phyloP scores from a whole-genome alignment of 164 flowering plant genomes.

The Berberis thunbergii region DNA sequence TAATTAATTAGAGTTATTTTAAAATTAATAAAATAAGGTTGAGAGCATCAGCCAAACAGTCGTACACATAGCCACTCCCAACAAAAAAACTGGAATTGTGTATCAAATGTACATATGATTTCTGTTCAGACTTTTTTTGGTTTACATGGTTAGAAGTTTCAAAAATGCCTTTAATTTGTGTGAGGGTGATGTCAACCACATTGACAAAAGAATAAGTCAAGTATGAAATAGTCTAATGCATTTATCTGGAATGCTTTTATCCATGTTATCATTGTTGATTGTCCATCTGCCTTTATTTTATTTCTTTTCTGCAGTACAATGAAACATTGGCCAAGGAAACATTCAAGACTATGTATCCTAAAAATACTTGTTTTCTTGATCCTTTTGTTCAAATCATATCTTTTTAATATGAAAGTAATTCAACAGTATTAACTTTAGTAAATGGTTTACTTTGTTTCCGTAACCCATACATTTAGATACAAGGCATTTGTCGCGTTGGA shows the following conservation, averaged over 20 bases:
- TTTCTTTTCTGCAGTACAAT: slow-evolving; percentile 32
- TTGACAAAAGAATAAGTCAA: no score
- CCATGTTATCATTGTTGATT: background rate
- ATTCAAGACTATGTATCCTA: slow-evolving; percentile 86
- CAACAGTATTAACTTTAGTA: background rate
- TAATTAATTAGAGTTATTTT: no score
- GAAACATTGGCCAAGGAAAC: slow-evolving; percentile 79
- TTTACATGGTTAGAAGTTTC: background rate
- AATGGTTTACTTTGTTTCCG: background rate
- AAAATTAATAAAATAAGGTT: no score
- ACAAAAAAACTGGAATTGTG: no score
- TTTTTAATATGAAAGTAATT: background rate
- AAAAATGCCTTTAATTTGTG: background rate
- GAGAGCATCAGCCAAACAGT: no score
- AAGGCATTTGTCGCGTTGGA: background rate
- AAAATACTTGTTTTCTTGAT: slow-evolving; percentile 8
- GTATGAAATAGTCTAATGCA: no score
- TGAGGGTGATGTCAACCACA: background rate
- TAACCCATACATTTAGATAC: background rate
- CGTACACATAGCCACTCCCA: no score
- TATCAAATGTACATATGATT: no score
- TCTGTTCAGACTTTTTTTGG: background rate
- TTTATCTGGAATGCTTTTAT: background rate
- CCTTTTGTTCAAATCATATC: background rate
- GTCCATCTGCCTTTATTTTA: background rate